phyloP scores from a whole-genome alignment of 768 basidiomycete species.

The Coprinellus aureogranulatus region DNA sequence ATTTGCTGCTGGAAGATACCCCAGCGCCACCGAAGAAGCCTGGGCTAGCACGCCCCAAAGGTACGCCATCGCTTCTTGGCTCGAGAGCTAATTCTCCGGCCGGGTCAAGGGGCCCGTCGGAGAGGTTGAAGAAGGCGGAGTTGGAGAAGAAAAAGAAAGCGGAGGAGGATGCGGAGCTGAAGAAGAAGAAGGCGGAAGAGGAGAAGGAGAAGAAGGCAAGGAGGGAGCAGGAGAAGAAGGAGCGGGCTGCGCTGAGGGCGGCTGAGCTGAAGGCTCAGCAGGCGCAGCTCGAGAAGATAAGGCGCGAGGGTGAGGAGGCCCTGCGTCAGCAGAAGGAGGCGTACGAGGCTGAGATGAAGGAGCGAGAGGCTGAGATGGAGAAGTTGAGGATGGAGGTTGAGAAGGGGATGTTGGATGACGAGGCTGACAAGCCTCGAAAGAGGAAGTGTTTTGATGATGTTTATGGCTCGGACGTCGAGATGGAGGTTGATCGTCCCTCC shows the following conservation, averaged over 20 bases:
- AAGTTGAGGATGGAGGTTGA: too few species aligned
- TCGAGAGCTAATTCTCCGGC: neutral
- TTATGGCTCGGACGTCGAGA: too few species aligned
- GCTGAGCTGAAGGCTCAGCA: neutral
- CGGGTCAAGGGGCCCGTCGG: constrained; percentile 22
- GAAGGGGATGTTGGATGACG: too few species aligned
- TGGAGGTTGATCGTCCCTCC: too few species aligned
- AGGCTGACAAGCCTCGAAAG: too few species aligned
- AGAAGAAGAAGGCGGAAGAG: neutral
- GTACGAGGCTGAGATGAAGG: neutral
- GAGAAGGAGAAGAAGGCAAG: constrained; percentile 2
- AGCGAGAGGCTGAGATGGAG: too few species aligned
- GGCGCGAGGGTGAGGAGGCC: neutral
- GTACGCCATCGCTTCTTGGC: neutral
- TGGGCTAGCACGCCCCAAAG: too few species aligned
- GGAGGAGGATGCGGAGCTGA: neutral
- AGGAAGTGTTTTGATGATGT: too few species aligned
- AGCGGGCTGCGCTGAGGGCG: neutral
- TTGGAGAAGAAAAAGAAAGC: neutral
- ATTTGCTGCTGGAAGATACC: too few species aligned
- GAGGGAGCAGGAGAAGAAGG: constrained; percentile 24
- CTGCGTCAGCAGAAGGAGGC: neutral
- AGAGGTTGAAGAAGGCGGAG: neutral
- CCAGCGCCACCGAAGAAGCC: too few species aligned
- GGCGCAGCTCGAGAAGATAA: neutral